A percentile compares a stretch with the other conserved stretches of the same genome.
Evolutionary conservation across 2,329 filamentous ascomycete species (phyloP).

Genomic region (Phyllosticta citriasiana): DNA sequence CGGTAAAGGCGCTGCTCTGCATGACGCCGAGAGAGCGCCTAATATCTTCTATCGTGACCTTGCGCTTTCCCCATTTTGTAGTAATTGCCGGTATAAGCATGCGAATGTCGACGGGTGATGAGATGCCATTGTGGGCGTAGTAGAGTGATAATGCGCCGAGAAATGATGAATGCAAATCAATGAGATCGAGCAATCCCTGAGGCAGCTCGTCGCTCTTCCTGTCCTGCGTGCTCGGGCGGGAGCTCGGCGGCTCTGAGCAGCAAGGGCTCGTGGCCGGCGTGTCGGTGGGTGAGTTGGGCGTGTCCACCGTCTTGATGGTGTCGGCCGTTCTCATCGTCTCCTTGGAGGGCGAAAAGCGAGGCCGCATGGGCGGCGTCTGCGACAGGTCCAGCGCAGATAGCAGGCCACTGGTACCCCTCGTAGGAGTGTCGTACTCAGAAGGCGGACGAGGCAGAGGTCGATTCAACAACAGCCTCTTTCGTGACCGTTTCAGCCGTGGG

Average conservation of each 20-base stretch:
- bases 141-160: conserved; percentile 40
- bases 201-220: conserved; percentile 23
- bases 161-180: conserved; percentile 38
- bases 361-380: not conserved
- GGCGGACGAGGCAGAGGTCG: conserved; percentile 2
- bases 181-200: conserved; percentile 32
- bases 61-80: conserved; percentile 36
- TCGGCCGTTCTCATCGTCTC: not conserved
- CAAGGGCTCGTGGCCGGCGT: conserved; percentile 21
- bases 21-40: conserved; percentile 35
- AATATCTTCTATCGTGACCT: conserved; percentile 37
- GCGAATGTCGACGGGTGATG: conserved; percentile 33
- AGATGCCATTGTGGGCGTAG: conserved; percentile 39
- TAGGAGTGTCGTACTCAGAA: conserved; percentile 21
- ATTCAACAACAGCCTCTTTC: conserved; percentile 1
- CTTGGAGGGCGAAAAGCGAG: not conserved
- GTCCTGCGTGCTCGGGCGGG: conserved; percentile 10
- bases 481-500: not conserved
- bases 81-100: conserved; percentile 32
- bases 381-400: conserved; percentile 21
- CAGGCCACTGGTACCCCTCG: conserved; percentile 21
- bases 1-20: not conserved
- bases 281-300: conserved; percentile 14
- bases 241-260: not conserved
- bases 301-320: conserved; percentile 4